A percentile compares a stretch with the other conserved stretches of the same genome.
These are phyloP conservation scores for Monilinia aucupariae DNA, from an alignment of 2,329 filamentous ascomycete genomes.

Conservation along the genomic window DNA sequence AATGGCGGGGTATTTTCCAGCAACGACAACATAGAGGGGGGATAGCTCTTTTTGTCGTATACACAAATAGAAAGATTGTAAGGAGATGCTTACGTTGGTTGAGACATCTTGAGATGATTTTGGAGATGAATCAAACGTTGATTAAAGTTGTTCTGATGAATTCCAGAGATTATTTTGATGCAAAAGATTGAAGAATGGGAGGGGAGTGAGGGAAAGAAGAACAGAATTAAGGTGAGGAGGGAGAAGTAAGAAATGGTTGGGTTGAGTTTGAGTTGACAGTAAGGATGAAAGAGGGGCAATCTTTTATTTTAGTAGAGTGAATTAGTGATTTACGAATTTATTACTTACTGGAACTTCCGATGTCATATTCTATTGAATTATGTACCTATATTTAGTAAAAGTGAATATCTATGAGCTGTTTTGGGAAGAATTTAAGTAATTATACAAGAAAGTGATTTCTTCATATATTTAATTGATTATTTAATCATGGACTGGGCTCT, in stretches of 20 bases:
- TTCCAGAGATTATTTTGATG: constrained; percentile 14
- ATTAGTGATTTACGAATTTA: background rate
- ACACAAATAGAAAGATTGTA: constrained; percentile 28
- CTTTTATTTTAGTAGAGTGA: constrained; percentile 1
- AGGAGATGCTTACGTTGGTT: constrained; percentile 54
- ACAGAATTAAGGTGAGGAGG: background rate
- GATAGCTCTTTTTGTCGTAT: background rate
- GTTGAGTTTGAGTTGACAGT: background rate
- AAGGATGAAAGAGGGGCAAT: constrained; percentile 9
- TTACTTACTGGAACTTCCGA: background rate
- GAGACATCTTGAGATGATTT: constrained; percentile 29
- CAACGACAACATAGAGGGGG: background rate
- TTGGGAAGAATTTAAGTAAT: background rate
- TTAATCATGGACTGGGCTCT: background rate
- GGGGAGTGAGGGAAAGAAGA: background rate
- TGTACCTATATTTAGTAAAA: background rate
- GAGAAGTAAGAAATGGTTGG: too few species aligned
- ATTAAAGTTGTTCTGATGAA: constrained; percentile 15
- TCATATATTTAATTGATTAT: background rate
- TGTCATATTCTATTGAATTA: constrained; percentile 3
- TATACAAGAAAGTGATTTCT: background rate
- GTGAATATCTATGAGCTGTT: constrained; percentile 4
- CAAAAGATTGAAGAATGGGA: background rate
- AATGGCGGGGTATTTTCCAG: constrained; percentile 13
- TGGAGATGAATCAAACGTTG: constrained; percentile 15